Conservation (phyloP, 306 rosid genomes). For the Crotalaria pallida region DNA sequence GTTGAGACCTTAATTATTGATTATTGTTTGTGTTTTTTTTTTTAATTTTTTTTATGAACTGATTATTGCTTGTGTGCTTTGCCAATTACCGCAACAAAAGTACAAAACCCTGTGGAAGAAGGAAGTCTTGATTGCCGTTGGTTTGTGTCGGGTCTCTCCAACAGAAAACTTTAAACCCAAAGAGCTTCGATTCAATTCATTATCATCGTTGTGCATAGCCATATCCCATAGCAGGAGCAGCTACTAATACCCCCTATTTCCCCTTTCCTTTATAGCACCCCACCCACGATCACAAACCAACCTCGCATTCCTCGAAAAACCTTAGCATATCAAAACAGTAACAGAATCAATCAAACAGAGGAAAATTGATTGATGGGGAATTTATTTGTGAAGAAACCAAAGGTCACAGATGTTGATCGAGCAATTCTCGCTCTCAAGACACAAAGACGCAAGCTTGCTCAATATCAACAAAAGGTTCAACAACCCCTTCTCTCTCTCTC, state of each 20-base stretch:
- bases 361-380: constrained; percentile 74
- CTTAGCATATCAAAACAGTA: not conserved
- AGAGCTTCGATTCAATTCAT: not conserved
- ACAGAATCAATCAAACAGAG: not conserved
- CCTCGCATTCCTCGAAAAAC: not conserved
- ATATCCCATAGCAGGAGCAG: too few relatives aligned
- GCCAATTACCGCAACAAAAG: too few relatives aligned
- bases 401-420: constrained; percentile 91
- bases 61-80: too few relatives aligned
- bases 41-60: too few relatives aligned
- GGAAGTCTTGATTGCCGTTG: not conserved
- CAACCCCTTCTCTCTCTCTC: not conserved
- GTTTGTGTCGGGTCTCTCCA: not conserved
- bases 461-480: constrained; percentile 82
- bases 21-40: too few relatives aligned
- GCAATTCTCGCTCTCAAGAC: constrained; percentile 95
- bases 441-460: constrained; percentile 91
- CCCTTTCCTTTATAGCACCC: too few relatives aligned
- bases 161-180: not conserved
- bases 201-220: not conserved
- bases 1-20: too few relatives aligned
- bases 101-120: constrained; percentile 2
- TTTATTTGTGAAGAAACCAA: constrained; percentile 87
- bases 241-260: too few relatives aligned
- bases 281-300: not conserved